Evolutionary conservation across 2,329 filamentous ascomycete genomes (phyloP).

Genomic region (Diaporthe vaccinii): DNA sequence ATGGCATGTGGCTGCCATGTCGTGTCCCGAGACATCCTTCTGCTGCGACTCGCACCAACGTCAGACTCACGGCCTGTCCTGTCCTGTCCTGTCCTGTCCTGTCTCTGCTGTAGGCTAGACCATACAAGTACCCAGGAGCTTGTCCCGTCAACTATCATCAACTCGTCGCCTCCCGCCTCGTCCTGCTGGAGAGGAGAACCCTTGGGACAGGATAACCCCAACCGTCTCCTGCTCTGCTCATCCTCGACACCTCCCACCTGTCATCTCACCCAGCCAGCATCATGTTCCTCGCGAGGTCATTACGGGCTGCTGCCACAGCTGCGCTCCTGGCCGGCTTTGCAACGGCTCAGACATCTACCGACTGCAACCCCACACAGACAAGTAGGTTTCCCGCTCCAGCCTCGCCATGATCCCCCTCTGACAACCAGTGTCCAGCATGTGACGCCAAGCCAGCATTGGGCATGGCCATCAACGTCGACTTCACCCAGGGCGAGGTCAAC

Average conservation of each 20-base stretch:
- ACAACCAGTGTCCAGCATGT: constrained; percentile 67
- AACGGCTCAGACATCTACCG: constrained; percentile 50
- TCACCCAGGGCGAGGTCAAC: constrained; percentile 81
- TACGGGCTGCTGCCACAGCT: constrained; percentile 42
- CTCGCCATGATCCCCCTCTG: constrained; percentile 20
- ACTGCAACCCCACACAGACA: constrained; percentile 49
- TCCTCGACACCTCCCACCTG: background rate
- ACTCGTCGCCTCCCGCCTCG: background rate
- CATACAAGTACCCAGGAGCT: background rate
- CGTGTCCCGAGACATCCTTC: constrained; percentile 23
- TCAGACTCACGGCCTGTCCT: background rate
- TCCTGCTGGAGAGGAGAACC: constrained; percentile 4
- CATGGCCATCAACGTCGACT: constrained; percentile 86
- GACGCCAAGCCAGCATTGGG: constrained; percentile 84
- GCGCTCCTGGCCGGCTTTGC: constrained; percentile 42
- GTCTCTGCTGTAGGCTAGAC: background rate
- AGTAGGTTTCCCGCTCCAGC: constrained; percentile 43
- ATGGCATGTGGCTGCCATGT: constrained; percentile 28
- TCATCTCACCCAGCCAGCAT: background rate
- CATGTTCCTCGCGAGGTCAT: constrained; percentile 44
- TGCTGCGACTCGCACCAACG: constrained; percentile 8
- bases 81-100: background rate
- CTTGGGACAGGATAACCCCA: background rate
- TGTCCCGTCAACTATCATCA: background rate
- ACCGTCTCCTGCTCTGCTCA: background rate